Evolutionary conservation across 495 filamentous ascomycete genomes (phyloP).

Genomic region (Achaetomiella virescens): DNA sequence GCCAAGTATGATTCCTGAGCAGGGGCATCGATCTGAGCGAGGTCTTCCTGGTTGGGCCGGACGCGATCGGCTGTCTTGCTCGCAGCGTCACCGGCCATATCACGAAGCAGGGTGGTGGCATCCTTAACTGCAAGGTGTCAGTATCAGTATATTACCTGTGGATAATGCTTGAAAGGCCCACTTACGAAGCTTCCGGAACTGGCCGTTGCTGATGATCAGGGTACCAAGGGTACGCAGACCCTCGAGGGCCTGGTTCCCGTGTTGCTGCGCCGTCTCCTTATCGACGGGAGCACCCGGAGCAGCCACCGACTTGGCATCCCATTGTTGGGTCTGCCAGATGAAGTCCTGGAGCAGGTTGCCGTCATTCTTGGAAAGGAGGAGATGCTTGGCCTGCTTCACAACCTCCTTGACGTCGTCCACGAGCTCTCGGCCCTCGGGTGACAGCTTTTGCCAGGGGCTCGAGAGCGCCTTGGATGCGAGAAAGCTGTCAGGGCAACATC

Average conservation of each 20-base stretch:
- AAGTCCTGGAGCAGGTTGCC: constrained; percentile 94
- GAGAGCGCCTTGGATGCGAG: constrained; percentile 59
- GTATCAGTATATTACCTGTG: constrained; percentile 38
- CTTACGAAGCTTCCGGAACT: constrained; percentile 90
- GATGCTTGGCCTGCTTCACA: constrained; percentile 77
- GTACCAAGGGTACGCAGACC: constrained; percentile 87
- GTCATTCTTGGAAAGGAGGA: constrained; percentile 92
- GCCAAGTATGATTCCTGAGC: constrained; percentile 91
- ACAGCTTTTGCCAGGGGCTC: constrained; percentile 71
- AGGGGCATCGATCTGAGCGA: constrained; percentile 70
- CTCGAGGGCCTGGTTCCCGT: constrained; percentile 72
- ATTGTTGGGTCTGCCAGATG: constrained; percentile 82
- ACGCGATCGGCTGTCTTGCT: constrained; percentile 71
- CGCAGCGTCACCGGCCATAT: constrained; percentile 87
- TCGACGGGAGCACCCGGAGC: constrained; percentile 60
- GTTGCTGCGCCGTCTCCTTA: constrained; percentile 70
- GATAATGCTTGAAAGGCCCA: constrained; percentile 15
- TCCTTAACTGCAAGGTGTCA: constrained; percentile 82
- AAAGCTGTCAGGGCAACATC: constrained; percentile 83
- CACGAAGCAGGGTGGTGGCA: constrained; percentile 72
- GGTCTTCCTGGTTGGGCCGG: constrained; percentile 70
- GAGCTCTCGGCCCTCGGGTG: constrained; percentile 69
- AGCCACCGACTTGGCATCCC: constrained; percentile 54
- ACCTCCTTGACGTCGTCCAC: constrained; percentile 74
- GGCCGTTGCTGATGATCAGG: constrained; percentile 88